Evolutionary conservation across 2,329 filamentous ascomycete species (phyloP), one percentile per base, ranked within the genome.

Genomic region (Nemania sp.): DNA sequence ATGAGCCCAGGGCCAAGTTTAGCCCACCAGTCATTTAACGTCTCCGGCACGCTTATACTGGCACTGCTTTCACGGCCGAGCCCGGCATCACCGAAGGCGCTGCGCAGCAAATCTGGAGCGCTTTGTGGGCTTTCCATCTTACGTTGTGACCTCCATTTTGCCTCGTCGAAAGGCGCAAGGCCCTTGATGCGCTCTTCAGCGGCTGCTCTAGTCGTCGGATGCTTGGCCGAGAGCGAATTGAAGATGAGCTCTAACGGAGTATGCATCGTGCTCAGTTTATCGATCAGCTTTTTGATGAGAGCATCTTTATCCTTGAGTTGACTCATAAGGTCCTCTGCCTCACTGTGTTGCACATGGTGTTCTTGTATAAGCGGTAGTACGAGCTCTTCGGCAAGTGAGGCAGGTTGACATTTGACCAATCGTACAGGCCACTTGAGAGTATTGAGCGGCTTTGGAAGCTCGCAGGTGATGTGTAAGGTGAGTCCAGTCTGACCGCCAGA

Each of bases 361-460:
- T 73, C 73, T 54, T 77, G 75, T 11, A 82, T 65, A 3, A 84
- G 67, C 12, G 81, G 81, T 26, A 82, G 64, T 11, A 83, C 75
- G 30, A 84, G 72, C 52, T 77, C 73, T 1, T 75, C 75, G 7
- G 78, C 72, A 4, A 82, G 65, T 11, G 71, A 68, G 15, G 73
- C 72, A 7, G 74, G 62, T 1, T 75, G 68, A 17, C 70, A 71
- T 56, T 76, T 80, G 23, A 66, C 68, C 15, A 93, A 71, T 42
- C 78, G 70, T 51, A 91, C 76, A 0, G 78, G 79, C 89, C 90
- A 93, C 55, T 74, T 73, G 30, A 93, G 73, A 5, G 82, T 78
- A 42, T 77, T 74, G 24, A 91, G 74, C 1, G 83, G 83, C n/a
- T 75, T 70, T 1, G 86, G 85, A 11, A 93, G 75, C 7, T 78